Percentiles rank a stretch among this genome's conserved stretches.
These are phyloP conservation scores for Sugiyamaella lignohabitans DNA, from an alignment of 805 yeast genomes.

Conservation along the genomic window DNA sequence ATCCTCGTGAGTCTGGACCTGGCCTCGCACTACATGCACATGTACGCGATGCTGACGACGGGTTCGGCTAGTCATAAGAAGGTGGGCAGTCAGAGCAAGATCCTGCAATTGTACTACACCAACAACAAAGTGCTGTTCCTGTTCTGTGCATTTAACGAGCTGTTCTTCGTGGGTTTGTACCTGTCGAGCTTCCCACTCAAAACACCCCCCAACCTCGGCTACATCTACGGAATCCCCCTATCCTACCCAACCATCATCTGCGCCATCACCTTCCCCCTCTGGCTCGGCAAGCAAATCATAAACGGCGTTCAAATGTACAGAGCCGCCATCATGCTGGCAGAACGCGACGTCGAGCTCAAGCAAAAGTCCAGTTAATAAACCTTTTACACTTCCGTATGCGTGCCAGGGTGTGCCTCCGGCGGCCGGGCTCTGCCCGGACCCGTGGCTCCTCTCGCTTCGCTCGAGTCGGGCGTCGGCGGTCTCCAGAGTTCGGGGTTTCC, in stretches of 20 bases:
- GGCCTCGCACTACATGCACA: conserved; percentile 96
- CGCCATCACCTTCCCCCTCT: conserved; percentile 68
- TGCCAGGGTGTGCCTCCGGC: background rate
- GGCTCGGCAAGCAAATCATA: conserved; percentile 84
- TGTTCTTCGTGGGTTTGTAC: conserved; percentile 86
- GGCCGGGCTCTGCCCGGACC: conserved; percentile 1
- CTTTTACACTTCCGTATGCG: background rate
- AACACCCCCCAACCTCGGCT: conserved; percentile 37
- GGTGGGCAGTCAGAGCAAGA: conserved; percentile 63
- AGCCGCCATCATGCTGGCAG: conserved; percentile 79
- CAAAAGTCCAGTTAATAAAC: conserved; percentile 4
- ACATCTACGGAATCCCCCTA: conserved; percentile 33
- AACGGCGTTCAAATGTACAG: conserved; percentile 82
- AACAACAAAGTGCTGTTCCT: conserved; percentile 75
- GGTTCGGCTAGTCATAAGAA: conserved; percentile 83
- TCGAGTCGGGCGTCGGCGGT: no score
- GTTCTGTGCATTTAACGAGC: conserved; percentile 89
- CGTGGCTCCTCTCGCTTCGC: background rate
- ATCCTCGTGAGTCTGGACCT: conserved; percentile 68
- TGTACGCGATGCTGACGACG: conserved; percentile 83
- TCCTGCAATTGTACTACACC: conserved; percentile 80
- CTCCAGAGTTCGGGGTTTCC: no score
- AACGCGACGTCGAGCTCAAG: conserved; percentile 56
- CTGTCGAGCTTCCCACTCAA: conserved; percentile 56
- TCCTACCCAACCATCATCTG: conserved; percentile 57